Percentiles rank a stretch among this genome's conserved stretches.
phyloP scores from a whole-genome alignment of 768 basidiomycete genomes.

The Amanita brunnescens region DNA sequence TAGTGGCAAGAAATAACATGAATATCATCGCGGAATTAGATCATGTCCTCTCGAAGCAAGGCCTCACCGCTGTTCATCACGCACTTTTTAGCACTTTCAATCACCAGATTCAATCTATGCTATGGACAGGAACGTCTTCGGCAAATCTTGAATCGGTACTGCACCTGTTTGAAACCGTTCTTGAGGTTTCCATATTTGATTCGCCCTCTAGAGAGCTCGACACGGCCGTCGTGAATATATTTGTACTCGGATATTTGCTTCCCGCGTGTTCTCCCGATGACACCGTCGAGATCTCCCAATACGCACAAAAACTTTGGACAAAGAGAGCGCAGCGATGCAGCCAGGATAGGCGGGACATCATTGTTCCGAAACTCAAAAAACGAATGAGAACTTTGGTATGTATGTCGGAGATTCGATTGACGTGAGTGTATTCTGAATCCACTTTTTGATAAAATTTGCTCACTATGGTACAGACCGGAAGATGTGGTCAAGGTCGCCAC shows the following conservation, averaged over 20 bases:
- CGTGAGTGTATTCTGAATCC: slow-evolving; percentile 19
- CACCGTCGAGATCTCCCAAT: slow-evolving; percentile 13
- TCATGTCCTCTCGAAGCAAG: slow-evolving; percentile 25
- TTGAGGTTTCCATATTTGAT: slow-evolving; percentile 13
- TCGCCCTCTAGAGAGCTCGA: slow-evolving; percentile 12
- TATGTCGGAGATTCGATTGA: slow-evolving; percentile 28
- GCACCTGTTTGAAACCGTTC: slow-evolving; percentile 23
- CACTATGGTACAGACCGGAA: slow-evolving; percentile 29
- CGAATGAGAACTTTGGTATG: slow-evolving; percentile 32
- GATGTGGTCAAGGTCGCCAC: slow-evolving; percentile 32
- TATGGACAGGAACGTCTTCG: slow-evolving; percentile 20
- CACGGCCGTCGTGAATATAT: slow-evolving; percentile 33
- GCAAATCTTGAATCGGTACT: slow-evolving; percentile 20
- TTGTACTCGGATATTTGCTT: slow-evolving; percentile 39
- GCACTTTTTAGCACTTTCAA: slow-evolving; percentile 27
- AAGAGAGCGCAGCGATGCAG: slow-evolving; percentile 19
- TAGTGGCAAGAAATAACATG: not conserved
- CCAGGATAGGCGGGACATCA: slow-evolving; percentile 15
- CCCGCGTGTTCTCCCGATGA: slow-evolving; percentile 24
- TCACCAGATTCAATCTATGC: slow-evolving; percentile 23
- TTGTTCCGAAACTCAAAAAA: slow-evolving; percentile 29
- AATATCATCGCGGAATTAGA: slow-evolving; percentile 13
- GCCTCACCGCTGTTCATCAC: slow-evolving; percentile 24
- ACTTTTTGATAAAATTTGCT: slow-evolving; percentile 2
- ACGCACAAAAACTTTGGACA: slow-evolving; percentile 28